A percentile compares a stretch with the other conserved stretches of the same genome.
Conservation (phyloP, 345 rosid genomes). For the Geranium rotundifolium region DNA sequence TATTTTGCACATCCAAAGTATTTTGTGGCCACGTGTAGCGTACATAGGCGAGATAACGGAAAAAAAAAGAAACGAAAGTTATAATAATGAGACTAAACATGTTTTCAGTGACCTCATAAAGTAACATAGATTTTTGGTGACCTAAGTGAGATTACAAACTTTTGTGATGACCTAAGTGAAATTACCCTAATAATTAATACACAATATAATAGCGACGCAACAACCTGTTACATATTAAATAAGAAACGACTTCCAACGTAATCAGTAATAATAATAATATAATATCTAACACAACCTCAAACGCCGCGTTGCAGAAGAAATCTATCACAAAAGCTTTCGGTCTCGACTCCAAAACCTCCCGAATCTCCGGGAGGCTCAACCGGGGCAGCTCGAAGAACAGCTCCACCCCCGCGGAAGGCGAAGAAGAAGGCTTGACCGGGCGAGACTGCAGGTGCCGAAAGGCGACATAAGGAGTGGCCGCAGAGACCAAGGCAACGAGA, state of each 20-base stretch:
- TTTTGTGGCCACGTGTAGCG: too few species aligned
- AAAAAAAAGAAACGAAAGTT: too few species aligned
- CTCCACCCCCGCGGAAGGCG: not conserved
- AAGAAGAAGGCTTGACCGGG: conserved; percentile 1
- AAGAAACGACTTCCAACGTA: too few species aligned
- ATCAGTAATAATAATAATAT: too few species aligned
- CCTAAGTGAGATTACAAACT: too few species aligned
- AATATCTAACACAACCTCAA: not conserved
- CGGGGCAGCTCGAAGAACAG: conserved; percentile 9
- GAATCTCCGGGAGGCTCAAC: conserved; percentile 16
- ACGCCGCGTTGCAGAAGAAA: conserved; percentile 14
- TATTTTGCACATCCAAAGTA: too few species aligned
- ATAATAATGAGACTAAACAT: too few species aligned
- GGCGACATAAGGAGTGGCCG: conserved; percentile 16
- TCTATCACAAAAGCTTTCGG: conserved; percentile 22
- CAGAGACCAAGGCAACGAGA: conserved; percentile 6
- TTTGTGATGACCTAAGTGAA: too few species aligned
- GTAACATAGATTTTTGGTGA: too few species aligned
- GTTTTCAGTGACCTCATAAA: too few species aligned
- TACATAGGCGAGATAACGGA: too few species aligned
- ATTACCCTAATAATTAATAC: too few species aligned
- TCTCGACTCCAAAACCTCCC: conserved; percentile 9
- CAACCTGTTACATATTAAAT: conserved; percentile 3
- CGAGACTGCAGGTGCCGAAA: conserved; percentile 21
- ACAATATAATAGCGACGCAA: conserved; percentile 13